A percentile compares a stretch with the other conserved stretches of the same genome.
Conservation (phyloP, 441 rosid genomes). For the Adansonia madagascariensis region DNA sequence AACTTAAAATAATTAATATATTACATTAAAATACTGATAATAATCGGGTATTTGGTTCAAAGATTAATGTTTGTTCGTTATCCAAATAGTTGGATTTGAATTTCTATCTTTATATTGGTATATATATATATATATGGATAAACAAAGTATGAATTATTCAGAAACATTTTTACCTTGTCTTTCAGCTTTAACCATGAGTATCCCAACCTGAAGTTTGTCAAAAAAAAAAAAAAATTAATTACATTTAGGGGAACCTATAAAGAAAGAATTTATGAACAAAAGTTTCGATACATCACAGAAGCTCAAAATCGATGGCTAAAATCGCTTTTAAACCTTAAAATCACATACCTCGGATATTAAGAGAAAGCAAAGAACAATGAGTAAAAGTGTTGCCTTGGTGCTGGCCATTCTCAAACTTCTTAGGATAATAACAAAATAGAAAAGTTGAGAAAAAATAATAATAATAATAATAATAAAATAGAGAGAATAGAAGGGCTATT, state of each 20-base stretch:
- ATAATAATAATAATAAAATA: too few relatives aligned
- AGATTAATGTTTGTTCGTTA: neutral
- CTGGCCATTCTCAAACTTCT: conserved; percentile 23
- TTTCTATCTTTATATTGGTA: too few relatives aligned
- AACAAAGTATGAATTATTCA: neutral
- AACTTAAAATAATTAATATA: too few relatives aligned
- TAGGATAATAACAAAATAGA: neutral
- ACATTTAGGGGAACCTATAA: too few relatives aligned
- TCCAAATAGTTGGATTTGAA: too few relatives aligned
- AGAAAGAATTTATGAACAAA: too few relatives aligned
- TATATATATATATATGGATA: neutral
- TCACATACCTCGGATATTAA: conserved; percentile 28
- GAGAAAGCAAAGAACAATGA: conserved; percentile 33
- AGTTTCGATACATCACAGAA: too few relatives aligned
- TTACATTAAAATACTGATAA: neutral
- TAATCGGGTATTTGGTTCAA: too few relatives aligned
- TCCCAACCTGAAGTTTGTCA: neutral
- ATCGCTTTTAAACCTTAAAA: neutral
- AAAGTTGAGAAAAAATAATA: neutral
- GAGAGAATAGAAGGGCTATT: too few relatives aligned
- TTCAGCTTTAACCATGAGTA: conserved; percentile 22
- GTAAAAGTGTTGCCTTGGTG: conserved; percentile 12
- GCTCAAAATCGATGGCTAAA: neutral
- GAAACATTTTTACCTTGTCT: conserved; percentile 4
- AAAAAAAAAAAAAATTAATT: neutral